phyloP scores from a whole-genome alignment of 2,329 filamentous ascomycete genomes.

The Trichoderma endophyticum region DNA sequence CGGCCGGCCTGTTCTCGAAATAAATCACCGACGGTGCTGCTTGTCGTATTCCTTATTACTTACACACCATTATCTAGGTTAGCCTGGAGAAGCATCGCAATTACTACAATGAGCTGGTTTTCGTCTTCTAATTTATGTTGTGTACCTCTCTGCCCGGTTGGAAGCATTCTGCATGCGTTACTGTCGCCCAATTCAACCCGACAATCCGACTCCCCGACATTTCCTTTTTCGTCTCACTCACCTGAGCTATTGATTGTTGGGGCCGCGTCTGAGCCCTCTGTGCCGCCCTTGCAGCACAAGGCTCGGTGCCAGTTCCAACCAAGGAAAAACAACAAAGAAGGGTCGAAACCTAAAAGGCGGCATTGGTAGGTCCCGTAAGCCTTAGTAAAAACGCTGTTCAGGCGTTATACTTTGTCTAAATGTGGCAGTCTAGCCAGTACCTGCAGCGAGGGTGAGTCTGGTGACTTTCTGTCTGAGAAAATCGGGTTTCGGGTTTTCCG shows the following conservation, averaged over 20 bases:
- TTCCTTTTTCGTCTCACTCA: not conserved
- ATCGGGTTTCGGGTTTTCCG: not conserved
- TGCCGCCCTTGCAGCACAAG: constrained; percentile 9
- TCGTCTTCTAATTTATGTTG: not conserved
- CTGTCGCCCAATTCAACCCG: not conserved
- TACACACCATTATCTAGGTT: not conserved
- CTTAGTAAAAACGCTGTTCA: not conserved
- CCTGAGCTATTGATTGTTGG: constrained; percentile 14
- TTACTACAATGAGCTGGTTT: not conserved
- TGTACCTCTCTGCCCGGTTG: not conserved
- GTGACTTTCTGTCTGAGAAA: not conserved
- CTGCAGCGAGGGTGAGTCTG: not conserved
- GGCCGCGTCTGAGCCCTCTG: not conserved
- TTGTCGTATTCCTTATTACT: not conserved
- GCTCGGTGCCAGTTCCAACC: not conserved
- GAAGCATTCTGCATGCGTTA: not conserved
- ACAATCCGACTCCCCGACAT: not conserved
- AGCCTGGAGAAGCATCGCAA: not conserved
- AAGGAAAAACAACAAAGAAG: not conserved
- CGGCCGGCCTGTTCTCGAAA: not conserved
- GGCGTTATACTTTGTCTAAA: not conserved
- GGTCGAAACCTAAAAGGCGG: not conserved
- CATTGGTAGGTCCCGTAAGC: not conserved
- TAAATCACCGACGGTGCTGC: not conserved
- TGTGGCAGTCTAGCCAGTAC: not conserved